Evolutionary conservation across 2,329 filamentous ascomycete genomes (phyloP).

Genomic region (Colletotrichum godetiae): DNA sequence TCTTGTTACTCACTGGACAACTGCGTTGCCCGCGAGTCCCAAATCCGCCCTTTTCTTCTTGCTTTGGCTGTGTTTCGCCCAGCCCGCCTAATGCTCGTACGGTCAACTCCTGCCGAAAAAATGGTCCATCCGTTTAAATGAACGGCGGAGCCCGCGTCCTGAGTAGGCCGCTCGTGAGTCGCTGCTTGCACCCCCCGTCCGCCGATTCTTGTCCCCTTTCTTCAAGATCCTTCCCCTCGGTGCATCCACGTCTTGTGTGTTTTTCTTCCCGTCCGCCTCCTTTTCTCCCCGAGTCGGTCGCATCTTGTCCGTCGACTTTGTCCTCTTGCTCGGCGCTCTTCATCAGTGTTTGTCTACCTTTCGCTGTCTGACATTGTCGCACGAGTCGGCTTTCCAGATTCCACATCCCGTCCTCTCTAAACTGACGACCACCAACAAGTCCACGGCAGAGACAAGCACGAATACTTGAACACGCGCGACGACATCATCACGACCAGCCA

Average conservation of each 20-base stretch:
- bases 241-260: neutral
- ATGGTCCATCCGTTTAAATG: constrained; percentile 32
- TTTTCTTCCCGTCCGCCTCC: neutral
- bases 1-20: constrained; percentile 4
- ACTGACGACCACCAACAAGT: neutral
- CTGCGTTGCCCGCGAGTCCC: neutral
- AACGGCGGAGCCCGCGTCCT: constrained; percentile 24
- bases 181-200: neutral
- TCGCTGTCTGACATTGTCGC: neutral
- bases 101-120: neutral
- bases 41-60: neutral
- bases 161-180: neutral
- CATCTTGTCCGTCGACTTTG: no score
- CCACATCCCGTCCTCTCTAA: neutral
- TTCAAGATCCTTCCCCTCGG: neutral
- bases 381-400: neutral
- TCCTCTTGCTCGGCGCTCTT: no score
- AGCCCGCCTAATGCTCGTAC: neutral
- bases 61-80: neutral
- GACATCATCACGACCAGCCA: neutral
- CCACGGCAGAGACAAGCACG: neutral
- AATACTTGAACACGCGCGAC: neutral
- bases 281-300: neutral
- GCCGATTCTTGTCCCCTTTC: neutral
- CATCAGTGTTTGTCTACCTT: neutral